Evolutionary conservation across 2,329 filamentous ascomycete genomes (phyloP), one percentile per base, ranked within the genome.

Genomic region (Ophiocordyceps camponoti-leonardi): DNA sequence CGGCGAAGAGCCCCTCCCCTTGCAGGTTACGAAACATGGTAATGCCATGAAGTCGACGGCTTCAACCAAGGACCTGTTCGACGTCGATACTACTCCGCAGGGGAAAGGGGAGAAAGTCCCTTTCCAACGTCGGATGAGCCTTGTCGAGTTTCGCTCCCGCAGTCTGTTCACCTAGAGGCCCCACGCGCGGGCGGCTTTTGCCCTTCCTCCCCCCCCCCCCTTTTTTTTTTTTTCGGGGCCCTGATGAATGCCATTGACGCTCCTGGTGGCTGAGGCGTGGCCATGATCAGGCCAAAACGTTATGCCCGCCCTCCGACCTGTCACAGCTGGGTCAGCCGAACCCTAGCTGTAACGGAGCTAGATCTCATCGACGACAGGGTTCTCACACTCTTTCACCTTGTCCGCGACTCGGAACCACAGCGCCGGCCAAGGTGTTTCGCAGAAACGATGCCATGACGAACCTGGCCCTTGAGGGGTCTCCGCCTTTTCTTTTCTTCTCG

Each of bases 281-380:
- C 41, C 46, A 50, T 42, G 30, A 47, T 48, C 49, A 49, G 49
- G 50, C 48, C 46, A 49, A 50, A 51, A 48, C 48, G 33, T 52
- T 49, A 53, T 53, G 52, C 51, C 48, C 47, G 48, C 48, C 45
- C 47, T 42, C 45, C 42, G 30, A 41, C 46, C 43, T 49, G 52
- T 53, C 48, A 50, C 52, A 52, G 49, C 43, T 44, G 23, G 40
- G 42, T 46, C 41, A 31, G 47, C 46, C 48, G 47, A 51, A 47
- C 43, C 42, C 42, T 43, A 49, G 49, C 50, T 57, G 56, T 55
- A 56, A 57, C 56, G 46, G 47, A 50, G 49, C 51, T 54, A 52
- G 55, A 56, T 54, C 51, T 56, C 53, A 48, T 50, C 47, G 45
- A 46, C 41, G 46, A 45, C 47, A 48, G 47, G 46, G 45, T 37